phyloP scores from a whole-genome alignment of 2,329 filamentous ascomycete genomes.

The Fusarium anthophilum region DNA sequence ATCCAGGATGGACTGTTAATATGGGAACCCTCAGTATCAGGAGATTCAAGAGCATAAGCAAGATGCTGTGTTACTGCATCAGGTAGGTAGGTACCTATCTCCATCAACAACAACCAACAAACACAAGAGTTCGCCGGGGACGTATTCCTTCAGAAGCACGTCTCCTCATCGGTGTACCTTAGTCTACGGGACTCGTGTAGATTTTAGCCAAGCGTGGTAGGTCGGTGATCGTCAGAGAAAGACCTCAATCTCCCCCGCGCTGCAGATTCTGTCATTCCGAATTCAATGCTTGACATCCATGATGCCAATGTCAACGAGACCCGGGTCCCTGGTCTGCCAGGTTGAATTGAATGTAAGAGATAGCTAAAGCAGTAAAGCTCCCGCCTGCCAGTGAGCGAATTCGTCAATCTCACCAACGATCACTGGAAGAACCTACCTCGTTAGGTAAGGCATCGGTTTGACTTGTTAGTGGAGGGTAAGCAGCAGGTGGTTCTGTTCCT shows the following conservation, averaged over 20 bases:
- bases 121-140: not conserved
- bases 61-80: not conserved
- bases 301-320: not conserved
- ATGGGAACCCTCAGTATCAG: not conserved
- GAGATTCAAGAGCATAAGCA: not conserved
- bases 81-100: not conserved
- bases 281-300: slow-evolving; percentile 9
- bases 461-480: not conserved
- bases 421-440: slow-evolving; percentile 18
- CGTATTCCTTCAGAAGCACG: slow-evolving; percentile 12
- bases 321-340: slow-evolving; percentile 20
- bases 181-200: not conserved
- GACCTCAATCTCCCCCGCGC: slow-evolving; percentile 13
- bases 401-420: slow-evolving; percentile 16
- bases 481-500: not conserved
- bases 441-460: slow-evolving; percentile 25
- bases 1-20: not conserved
- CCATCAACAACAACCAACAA: not conserved
- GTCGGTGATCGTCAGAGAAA: slow-evolving; percentile 9
- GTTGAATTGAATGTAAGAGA: slow-evolving; percentile 3
- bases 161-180: not conserved
- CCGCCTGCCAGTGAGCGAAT: slow-evolving; percentile 25
- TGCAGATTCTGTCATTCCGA: slow-evolving; percentile 8
- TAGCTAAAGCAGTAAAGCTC: slow-evolving; percentile 21
- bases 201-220: slow-evolving; percentile 12